These are phyloP conservation scores for Bacterosira constricta DNA, from an alignment of 108 stramenopile species.

Conservation along the genomic window DNA sequence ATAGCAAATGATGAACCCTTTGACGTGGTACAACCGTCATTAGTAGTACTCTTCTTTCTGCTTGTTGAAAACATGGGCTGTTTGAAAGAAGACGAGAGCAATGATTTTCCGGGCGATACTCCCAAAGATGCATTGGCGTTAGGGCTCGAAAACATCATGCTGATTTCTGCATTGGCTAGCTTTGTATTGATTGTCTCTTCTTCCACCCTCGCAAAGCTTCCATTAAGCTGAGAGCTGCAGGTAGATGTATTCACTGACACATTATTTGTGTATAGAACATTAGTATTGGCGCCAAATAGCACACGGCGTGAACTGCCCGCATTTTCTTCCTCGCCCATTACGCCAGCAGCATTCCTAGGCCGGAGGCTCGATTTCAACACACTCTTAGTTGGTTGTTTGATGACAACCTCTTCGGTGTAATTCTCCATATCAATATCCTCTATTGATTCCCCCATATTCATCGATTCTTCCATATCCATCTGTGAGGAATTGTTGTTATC, in stretches of 20 bases:
- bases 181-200: slow-evolving; percentile 88
- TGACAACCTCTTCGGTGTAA: neutral
- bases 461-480: slow-evolving; percentile 65
- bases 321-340: neutral
- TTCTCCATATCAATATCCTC: slow-evolving; percentile 37
- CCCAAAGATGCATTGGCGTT: slow-evolving; percentile 32
- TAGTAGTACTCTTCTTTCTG: slow-evolving; percentile 3
- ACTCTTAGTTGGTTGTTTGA: slow-evolving; percentile 7
- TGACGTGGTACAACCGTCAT: too few species aligned
- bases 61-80: slow-evolving; percentile 6
- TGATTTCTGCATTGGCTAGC: slow-evolving; percentile 77
- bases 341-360: neutral
- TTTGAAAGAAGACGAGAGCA: slow-evolving; percentile 9
- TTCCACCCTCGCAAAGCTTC: slow-evolving; percentile 48
- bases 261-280: slow-evolving; percentile 39
- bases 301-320: slow-evolving; percentile 27
- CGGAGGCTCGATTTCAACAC: slow-evolving; percentile 25
- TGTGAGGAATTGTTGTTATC: slow-evolving; percentile 38
- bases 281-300: slow-evolving; percentile 48
- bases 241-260: slow-evolving; percentile 54
- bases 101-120: slow-evolving; percentile 22
- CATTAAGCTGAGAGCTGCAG: slow-evolving; percentile 72
- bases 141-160: slow-evolving; percentile 91
- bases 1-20: slow-evolving; percentile 1
- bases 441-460: slow-evolving; percentile 26